phyloP scores from a whole-genome alignment of 345 rosid genomes.

The Aquilaria yunnanensis region DNA sequence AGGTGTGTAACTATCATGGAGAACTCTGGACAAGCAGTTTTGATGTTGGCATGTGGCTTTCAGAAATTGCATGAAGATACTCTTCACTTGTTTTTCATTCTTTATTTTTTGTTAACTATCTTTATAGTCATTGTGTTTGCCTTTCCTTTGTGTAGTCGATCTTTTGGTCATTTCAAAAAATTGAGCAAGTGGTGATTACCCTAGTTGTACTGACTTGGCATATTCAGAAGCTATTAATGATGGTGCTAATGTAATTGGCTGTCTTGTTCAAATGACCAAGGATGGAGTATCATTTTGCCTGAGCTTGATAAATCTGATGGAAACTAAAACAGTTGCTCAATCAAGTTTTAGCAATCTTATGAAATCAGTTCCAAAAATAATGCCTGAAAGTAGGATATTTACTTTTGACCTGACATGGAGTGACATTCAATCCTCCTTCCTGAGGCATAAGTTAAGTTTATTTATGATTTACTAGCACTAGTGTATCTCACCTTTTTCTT shows the following conservation, averaged over 20 bases:
- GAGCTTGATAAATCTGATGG: constrained; percentile 51
- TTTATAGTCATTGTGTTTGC: constrained; percentile 3
- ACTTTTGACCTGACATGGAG: constrained; percentile 63
- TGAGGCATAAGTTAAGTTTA: constrained; percentile 52
- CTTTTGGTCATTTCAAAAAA: constrained; percentile 51
- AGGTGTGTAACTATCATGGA: constrained; percentile 36
- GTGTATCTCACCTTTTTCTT: too few species aligned
- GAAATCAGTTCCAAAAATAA: constrained; percentile 35
- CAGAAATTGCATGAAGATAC: neutral
- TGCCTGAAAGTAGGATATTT: constrained; percentile 33
- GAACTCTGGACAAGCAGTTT: neutral
- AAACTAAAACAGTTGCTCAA: constrained; percentile 34
- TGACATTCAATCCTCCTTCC: constrained; percentile 35
- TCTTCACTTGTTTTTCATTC: too few species aligned
- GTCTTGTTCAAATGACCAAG: constrained; percentile 79
- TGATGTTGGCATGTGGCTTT: neutral
- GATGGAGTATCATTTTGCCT: constrained; percentile 71
- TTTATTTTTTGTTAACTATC: constrained; percentile 1
- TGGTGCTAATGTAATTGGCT: constrained; percentile 73
- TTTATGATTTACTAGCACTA: constrained; percentile 8
- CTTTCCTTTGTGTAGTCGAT: constrained; percentile 30
- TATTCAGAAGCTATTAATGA: constrained; percentile 62
- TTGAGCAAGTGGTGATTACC: constrained; percentile 95
- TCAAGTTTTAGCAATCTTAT: constrained; percentile 35
- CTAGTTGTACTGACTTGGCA: constrained; percentile 80